These are phyloP conservation scores for Leccinum ochraceum DNA, from an alignment of 768 basidiomycete genomes.

Conservation along the genomic window DNA sequence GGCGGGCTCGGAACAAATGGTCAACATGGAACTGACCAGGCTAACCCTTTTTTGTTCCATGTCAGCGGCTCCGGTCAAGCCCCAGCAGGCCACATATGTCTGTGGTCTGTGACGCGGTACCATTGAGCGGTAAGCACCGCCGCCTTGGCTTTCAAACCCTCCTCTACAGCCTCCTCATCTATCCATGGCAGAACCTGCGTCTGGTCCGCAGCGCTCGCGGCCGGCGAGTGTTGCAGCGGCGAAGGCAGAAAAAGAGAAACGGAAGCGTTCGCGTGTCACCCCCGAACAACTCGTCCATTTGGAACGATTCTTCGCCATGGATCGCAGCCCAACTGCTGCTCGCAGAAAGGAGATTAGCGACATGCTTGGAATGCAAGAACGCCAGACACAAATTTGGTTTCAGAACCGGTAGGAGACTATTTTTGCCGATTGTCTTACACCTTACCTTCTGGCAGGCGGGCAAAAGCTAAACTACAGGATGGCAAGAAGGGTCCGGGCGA, in stretches of 20 bases:
- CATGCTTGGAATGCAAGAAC: slow-evolving; percentile 77
- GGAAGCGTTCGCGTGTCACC: slow-evolving; percentile 77
- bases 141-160: slow-evolving; percentile 30
- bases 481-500: slow-evolving; percentile 47
- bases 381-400: slow-evolving; percentile 90
- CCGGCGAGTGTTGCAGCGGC: slow-evolving; percentile 27
- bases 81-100: slow-evolving; percentile 29
- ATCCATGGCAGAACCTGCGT: slow-evolving; percentile 32
- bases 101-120: slow-evolving; percentile 24
- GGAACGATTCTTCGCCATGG: slow-evolving; percentile 66
- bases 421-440: not conserved
- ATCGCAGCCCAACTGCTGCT: slow-evolving; percentile 71
- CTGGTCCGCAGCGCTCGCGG: slow-evolving; percentile 38
- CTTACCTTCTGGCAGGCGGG: slow-evolving; percentile 52
- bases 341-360: slow-evolving; percentile 74
- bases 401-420: slow-evolving; percentile 60
- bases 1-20: slow-evolving; percentile 30
- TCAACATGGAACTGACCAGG: slow-evolving; percentile 16
- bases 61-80: slow-evolving; percentile 30
- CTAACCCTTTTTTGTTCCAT: slow-evolving; percentile 33
- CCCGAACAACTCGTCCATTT: slow-evolving; percentile 78
- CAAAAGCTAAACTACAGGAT: slow-evolving; percentile 76
- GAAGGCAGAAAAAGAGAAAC: slow-evolving; percentile 52
- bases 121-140: slow-evolving; percentile 19
- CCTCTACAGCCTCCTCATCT: slow-evolving; percentile 22